A percentile compares a stretch with the other conserved stretches of the same genome.
Evolutionary conservation across 805 yeast genomes (phyloP).

Genomic region (Myxozyma mucilagina): DNA sequence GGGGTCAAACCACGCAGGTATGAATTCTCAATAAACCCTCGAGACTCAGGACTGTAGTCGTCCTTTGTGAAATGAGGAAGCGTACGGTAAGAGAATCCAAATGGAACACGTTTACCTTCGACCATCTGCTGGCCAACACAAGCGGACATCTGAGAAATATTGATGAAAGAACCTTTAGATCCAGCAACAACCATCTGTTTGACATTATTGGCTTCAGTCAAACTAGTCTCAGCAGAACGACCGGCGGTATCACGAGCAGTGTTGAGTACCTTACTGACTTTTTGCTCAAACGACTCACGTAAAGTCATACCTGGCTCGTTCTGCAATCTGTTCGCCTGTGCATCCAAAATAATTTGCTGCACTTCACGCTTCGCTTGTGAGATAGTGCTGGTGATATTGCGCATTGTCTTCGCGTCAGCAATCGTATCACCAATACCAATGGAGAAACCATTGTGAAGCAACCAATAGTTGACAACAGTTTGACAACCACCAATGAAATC

Average conservation of each 20-base stretch:
- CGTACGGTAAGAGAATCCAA: constrained; percentile 94
- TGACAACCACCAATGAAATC: constrained; percentile 88
- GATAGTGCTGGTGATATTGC: constrained; percentile 87
- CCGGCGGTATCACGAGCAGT: constrained; percentile 99
- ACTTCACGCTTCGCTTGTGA: constrained; percentile 91
- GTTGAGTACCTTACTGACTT: constrained; percentile 89
- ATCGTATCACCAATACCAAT: constrained; percentile 99
- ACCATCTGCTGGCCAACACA: constrained; percentile 99
- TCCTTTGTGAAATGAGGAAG: constrained; percentile 98
- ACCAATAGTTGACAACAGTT: constrained; percentile 94
- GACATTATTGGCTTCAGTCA: constrained; percentile 91
- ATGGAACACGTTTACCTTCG: constrained; percentile 98
- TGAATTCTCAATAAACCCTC: constrained; percentile 97
- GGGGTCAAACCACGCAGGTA: constrained; percentile 97
- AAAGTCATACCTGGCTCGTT: constrained; percentile 99
- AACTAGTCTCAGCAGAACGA: constrained; percentile 94
- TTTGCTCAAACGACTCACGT: constrained; percentile 97
- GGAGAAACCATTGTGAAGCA: constrained; percentile 93
- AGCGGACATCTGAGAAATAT: constrained; percentile 99
- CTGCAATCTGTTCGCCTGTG: constrained; percentile 81
- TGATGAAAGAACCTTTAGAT: constrained; percentile 97
- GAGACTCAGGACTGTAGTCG: constrained; percentile 97
- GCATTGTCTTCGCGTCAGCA: constrained; percentile 97
- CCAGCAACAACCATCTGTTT: constrained; percentile 99
- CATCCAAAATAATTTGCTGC: constrained; percentile 88